These are phyloP conservation scores for Trametes meyenii DNA, from an alignment of 768 basidiomycete genomes.

Conservation along the genomic window DNA sequence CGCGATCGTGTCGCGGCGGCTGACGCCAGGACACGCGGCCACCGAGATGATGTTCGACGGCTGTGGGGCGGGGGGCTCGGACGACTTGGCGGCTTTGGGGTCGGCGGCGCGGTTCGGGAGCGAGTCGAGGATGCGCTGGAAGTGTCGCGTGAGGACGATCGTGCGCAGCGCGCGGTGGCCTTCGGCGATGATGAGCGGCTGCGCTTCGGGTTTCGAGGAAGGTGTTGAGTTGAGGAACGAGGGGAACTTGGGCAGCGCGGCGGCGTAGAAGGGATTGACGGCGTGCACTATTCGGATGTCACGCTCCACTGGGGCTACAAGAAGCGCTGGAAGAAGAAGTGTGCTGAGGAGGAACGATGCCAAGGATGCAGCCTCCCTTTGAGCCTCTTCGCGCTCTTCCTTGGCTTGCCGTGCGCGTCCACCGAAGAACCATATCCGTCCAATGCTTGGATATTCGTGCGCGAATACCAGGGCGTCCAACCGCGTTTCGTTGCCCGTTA, in stretches of 20 bases:
- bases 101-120: conserved; percentile 57
- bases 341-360: conserved; percentile 82
- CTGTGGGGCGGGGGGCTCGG: conserved; percentile 38
- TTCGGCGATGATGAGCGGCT: conserved; percentile 53
- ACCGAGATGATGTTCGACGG: conserved; percentile 77
- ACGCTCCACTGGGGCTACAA: conserved; percentile 83
- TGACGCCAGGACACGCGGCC: conserved; percentile 76
- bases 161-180: conserved; percentile 67
- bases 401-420: conserved; percentile 28
- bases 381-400: conserved; percentile 32
- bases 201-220: conserved; percentile 17
- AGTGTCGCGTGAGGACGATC: conserved; percentile 68
- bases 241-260: conserved; percentile 56
- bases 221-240: conserved; percentile 33
- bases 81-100: conserved; percentile 8
- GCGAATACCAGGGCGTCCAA: conserved; percentile 80
- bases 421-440: conserved; percentile 41
- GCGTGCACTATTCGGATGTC: conserved; percentile 89
- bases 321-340: conserved; percentile 74
- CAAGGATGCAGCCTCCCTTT: conserved; percentile 53
- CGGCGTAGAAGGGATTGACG: conserved; percentile 89
- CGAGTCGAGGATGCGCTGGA: conserved; percentile 84
- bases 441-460: conserved; percentile 75
- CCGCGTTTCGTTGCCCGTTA: conserved; percentile 63
- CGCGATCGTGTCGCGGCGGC: conserved; percentile 68